phyloP scores from a whole-genome alignment of 495 filamentous ascomycete species.

The Cudoniella acicularis region DNA sequence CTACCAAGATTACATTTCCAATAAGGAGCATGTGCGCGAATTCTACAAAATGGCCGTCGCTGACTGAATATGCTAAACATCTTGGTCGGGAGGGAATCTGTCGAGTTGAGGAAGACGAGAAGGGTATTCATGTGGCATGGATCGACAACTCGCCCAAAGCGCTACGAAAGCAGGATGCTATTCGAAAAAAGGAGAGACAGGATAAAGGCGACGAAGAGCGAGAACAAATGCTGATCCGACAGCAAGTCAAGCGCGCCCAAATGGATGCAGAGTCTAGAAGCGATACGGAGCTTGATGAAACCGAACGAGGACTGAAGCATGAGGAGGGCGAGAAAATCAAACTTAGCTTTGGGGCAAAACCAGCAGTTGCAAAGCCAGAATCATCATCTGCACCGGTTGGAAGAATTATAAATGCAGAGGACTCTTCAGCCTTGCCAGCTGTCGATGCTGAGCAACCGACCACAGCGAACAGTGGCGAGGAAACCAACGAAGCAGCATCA shows the following conservation, averaged over 20 bases:
- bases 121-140: conserved; percentile 83
- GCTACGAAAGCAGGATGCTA: conserved; percentile 70
- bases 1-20: conserved; percentile 81
- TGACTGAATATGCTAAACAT: conserved; percentile 86
- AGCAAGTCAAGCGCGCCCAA: conserved; percentile 75
- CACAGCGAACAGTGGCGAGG: not conserved
- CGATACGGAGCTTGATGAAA: conserved; percentile 39
- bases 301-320: conserved; percentile 53
- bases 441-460: not conserved
- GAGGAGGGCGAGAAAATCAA: conserved; percentile 82
- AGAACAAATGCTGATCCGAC: conserved; percentile 72
- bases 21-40: conserved; percentile 94
- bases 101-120: conserved; percentile 83
- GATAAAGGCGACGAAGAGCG: conserved; percentile 88
- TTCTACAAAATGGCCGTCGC: conserved; percentile 75
- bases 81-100: conserved; percentile 82
- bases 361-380: conserved; percentile 24
- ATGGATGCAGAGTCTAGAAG: conserved; percentile 47
- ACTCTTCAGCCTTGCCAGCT: not conserved
- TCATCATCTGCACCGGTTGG: not conserved
- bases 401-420: not conserved
- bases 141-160: conserved; percentile 87
- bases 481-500: not conserved
- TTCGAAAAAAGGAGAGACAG: conserved; percentile 76
- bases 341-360: conserved; percentile 60